A percentile compares a stretch with the other conserved stretches of the same genome.
Evolutionary conservation across 306 rosid genomes (phyloP).

Genomic region (Lathyrus tuberosus): DNA sequence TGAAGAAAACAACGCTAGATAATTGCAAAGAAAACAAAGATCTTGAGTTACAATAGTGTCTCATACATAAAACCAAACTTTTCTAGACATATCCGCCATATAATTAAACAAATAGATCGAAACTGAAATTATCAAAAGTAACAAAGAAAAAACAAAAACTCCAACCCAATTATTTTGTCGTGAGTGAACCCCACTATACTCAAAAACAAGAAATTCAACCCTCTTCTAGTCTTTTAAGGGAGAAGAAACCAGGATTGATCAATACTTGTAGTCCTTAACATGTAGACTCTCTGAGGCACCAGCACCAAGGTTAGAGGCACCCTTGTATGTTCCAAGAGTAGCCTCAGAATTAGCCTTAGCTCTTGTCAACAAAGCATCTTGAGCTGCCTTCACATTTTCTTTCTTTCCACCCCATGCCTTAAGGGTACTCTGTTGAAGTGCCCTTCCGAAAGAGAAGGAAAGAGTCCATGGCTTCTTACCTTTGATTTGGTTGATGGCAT

Average conservation of each 20-base stretch:
- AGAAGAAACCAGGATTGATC: conserved; percentile 26
- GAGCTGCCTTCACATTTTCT: conserved; percentile 49
- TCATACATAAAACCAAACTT: conserved; percentile 5
- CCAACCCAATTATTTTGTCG: conserved; percentile 35
- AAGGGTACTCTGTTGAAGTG: conserved; percentile 52
- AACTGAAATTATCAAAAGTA: conserved; percentile 20
- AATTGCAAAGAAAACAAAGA: conserved; percentile 24
- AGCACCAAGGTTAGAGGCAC: conserved; percentile 39
- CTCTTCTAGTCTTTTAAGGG: neutral
- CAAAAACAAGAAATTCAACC: conserved; percentile 26
- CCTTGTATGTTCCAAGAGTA: conserved; percentile 50
- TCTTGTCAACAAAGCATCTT: conserved; percentile 41
- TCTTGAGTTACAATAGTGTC: conserved; percentile 9
- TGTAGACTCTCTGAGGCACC: conserved; percentile 45
- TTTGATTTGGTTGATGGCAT: conserved; percentile 48
- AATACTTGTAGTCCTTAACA: conserved; percentile 44
- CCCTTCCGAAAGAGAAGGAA: conserved; percentile 55
- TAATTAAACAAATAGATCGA: conserved; percentile 6
- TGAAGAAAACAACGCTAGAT: neutral
- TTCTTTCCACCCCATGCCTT: conserved; percentile 51
- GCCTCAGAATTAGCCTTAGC: conserved; percentile 53
- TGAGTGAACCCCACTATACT: conserved; percentile 22
- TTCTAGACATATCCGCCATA: too few relatives aligned
- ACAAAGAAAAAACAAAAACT: conserved; percentile 9
- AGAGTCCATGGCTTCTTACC: conserved; percentile 57